Conservation (phyloP, 129 eudicot genomes). For the Arctium lappa region DNA sequence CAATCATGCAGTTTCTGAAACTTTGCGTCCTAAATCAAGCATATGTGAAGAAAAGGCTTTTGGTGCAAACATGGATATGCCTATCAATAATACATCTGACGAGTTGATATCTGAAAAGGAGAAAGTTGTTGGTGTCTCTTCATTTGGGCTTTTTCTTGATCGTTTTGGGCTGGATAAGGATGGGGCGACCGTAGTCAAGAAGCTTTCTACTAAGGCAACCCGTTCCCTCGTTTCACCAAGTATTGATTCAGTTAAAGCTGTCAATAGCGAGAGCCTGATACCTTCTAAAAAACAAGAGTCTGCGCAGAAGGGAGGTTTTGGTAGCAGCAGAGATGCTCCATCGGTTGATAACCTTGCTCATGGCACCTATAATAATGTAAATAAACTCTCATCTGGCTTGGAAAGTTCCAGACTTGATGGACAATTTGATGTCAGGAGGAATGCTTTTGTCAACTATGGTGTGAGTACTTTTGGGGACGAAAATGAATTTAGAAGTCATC, state of each 20-base stretch:
- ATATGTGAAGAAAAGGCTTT: slow-evolving; percentile 23
- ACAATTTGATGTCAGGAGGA: slow-evolving; percentile 13
- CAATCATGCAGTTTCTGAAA: slow-evolving; percentile 16
- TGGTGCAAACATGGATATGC: slow-evolving; percentile 24
- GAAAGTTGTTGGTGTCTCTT: slow-evolving; percentile 30
- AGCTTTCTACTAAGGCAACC: slow-evolving; percentile 12
- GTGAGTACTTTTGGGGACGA: slow-evolving; percentile 27
- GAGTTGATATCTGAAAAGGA: slow-evolving; percentile 32
- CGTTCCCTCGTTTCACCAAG: not conserved
- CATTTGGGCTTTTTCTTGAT: slow-evolving; percentile 32
- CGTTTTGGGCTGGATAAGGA: slow-evolving; percentile 33
- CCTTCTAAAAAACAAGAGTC: slow-evolving; percentile 11
- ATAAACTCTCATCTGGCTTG: slow-evolving; percentile 29
- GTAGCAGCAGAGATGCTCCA: not conserved
- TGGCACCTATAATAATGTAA: slow-evolving; percentile 18
- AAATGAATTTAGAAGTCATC: slow-evolving; percentile 22
- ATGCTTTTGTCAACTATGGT: slow-evolving; percentile 22
- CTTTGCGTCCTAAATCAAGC: slow-evolving; percentile 18
- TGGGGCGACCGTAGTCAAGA: slow-evolving; percentile 23
- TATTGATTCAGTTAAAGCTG: slow-evolving; percentile 13
- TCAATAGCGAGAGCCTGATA: slow-evolving; percentile 4
- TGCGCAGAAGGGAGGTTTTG: not conserved
- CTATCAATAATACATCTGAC: slow-evolving; percentile 10
- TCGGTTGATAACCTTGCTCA: slow-evolving; percentile 24
- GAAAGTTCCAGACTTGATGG: slow-evolving; percentile 29